These are phyloP conservation scores for Gamsiella multidivaricata DNA, from an alignment of 192 early-diverging fungal species.

Conservation along the genomic window DNA sequence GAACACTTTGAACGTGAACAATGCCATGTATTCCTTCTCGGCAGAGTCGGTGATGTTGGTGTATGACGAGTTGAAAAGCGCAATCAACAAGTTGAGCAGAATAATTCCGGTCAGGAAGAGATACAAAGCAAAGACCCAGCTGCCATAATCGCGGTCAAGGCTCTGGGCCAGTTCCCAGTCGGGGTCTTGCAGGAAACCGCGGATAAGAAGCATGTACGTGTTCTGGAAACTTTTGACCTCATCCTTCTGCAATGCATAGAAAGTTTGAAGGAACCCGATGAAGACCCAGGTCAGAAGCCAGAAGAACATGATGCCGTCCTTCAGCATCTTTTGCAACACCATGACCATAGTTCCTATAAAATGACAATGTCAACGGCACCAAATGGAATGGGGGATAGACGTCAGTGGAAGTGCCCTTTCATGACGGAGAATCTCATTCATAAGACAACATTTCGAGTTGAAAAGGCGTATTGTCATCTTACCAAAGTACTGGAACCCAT, in stretches of 20 bases:
- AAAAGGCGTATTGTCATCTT: conserved; percentile 3
- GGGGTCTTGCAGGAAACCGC: conserved; percentile 53
- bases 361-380: neutral
- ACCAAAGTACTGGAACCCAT: conserved; percentile 54
- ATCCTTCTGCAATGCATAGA: conserved; percentile 35
- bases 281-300: conserved; percentile 56
- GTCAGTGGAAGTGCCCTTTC: too few species aligned
- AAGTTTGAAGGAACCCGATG: conserved; percentile 52
- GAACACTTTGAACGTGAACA: conserved; percentile 56
- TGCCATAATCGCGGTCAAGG: conserved; percentile 22
- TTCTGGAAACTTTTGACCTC: conserved; percentile 14
- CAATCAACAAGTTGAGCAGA: conserved; percentile 54
- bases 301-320: conserved; percentile 58
- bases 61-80: conserved; percentile 59
- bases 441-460: too few species aligned
- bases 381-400: too few species aligned
- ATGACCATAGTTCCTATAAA: conserved; percentile 53
- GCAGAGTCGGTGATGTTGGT: conserved; percentile 53
- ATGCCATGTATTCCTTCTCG: conserved; percentile 50
- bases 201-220: conserved; percentile 31
- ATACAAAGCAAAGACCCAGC: conserved; percentile 46
- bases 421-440: too few species aligned
- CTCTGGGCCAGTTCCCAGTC: conserved; percentile 36
- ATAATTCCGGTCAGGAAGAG: conserved; percentile 54
- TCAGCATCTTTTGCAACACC: conserved; percentile 56